Evolutionary conservation across 176 grass and related monocot species (phyloP).

Genomic region (Cenchrus americanus): DNA sequence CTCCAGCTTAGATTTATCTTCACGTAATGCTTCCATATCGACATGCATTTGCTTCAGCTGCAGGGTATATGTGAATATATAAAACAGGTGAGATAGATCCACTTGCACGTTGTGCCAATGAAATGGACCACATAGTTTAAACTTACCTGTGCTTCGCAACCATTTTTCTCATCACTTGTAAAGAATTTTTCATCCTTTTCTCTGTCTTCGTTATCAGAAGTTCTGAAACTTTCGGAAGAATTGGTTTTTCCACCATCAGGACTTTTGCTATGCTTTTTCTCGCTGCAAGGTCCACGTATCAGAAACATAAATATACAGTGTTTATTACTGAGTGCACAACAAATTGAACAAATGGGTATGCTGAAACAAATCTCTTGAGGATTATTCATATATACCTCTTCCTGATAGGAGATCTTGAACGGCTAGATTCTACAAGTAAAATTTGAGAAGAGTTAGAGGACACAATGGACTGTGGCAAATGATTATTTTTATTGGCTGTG

Average conservation of each 20-base stretch:
- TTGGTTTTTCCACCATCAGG: slow-evolving; percentile 55
- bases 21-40: slow-evolving; percentile 64
- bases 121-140: slow-evolving; percentile 30
- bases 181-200: slow-evolving; percentile 47
- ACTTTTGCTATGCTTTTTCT: slow-evolving; percentile 65
- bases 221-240: slow-evolving; percentile 63
- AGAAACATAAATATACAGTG: slow-evolving; percentile 26
- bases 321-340: slow-evolving; percentile 17
- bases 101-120: slow-evolving; percentile 16
- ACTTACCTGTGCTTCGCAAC: slow-evolving; percentile 66
- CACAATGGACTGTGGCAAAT: background rate
- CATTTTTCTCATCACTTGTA: slow-evolving; percentile 66
- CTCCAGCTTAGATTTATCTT: slow-evolving; percentile 77
- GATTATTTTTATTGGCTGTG: background rate
- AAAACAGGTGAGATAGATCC: slow-evolving; percentile 6
- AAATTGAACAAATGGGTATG: slow-evolving; percentile 1
- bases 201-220: slow-evolving; percentile 61
- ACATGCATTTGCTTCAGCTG: slow-evolving; percentile 72
- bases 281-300: slow-evolving; percentile 41
- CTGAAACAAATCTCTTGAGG: slow-evolving; percentile 20
- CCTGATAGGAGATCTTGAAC: slow-evolving; percentile 69
- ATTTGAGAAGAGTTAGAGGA: slow-evolving; percentile 18
- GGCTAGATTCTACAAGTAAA: slow-evolving; percentile 62
- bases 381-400: slow-evolving; percentile 48
- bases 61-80: slow-evolving; percentile 28